A percentile compares a stretch with the other conserved stretches of the same genome.
phyloP scores from a whole-genome alignment of 1,139 yeast species.

The Pichia sp. region DNA sequence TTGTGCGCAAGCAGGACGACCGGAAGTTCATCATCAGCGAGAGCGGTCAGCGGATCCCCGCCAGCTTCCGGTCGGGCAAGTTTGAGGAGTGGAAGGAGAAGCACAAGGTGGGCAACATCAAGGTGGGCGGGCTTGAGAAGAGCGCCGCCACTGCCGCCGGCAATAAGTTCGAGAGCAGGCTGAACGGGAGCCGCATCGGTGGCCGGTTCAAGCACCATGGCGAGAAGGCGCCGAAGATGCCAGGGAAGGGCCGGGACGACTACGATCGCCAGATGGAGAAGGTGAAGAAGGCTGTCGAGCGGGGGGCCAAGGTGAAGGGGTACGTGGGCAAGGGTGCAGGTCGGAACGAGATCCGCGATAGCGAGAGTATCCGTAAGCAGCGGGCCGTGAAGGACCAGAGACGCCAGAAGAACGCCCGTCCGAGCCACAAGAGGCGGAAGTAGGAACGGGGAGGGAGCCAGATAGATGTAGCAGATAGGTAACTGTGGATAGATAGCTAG shows the following conservation, averaged over 20 bases:
- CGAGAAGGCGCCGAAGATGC: constrained; percentile 76
- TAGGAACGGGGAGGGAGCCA: too few relatives aligned
- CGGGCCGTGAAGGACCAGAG: constrained; percentile 68
- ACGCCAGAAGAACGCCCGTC: constrained; percentile 84
- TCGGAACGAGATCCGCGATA: constrained; percentile 58
- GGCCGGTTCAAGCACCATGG: constrained; percentile 71
- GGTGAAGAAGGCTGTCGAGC: constrained; percentile 73
- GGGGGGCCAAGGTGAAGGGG: constrained; percentile 75
- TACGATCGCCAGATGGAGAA: constrained; percentile 78
- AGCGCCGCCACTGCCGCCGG: constrained; percentile 23
- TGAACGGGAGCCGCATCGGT: constrained; percentile 31
- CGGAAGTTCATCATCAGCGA: constrained; percentile 91
- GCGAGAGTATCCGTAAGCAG: constrained; percentile 75
- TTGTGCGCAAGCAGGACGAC: constrained; percentile 77
- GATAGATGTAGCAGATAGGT: too few relatives aligned
- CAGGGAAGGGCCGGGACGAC: constrained; percentile 87
- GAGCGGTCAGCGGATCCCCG: constrained; percentile 90
- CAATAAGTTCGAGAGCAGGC: constrained; percentile 28
- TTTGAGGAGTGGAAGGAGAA: constrained; percentile 86
- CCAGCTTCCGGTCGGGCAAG: constrained; percentile 85
- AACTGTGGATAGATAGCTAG: too few relatives aligned
- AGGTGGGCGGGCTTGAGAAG: constrained; percentile 45
- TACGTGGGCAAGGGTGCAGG: constrained; percentile 46
- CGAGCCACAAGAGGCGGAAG: constrained; percentile 42
- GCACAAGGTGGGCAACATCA: constrained; percentile 53